phyloP scores from a whole-genome alignment of 2,329 filamentous ascomycete species.

The Apiospora koreana region DNA sequence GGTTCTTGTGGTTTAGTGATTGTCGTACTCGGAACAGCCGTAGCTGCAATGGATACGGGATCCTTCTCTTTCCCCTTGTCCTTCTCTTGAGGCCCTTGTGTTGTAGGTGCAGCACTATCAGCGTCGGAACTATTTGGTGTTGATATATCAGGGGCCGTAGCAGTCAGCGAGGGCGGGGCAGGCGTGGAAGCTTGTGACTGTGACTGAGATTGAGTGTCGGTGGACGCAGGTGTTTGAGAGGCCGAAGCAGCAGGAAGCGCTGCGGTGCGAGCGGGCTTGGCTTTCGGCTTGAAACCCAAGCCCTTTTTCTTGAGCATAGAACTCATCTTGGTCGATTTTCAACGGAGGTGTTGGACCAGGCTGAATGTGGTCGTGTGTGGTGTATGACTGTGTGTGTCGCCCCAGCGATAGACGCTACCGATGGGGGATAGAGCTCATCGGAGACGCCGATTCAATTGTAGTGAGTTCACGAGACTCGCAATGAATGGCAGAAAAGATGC shows the following conservation, averaged over 20 bases:
- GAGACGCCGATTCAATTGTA: background rate
- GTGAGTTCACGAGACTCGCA: background rate
- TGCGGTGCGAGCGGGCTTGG: constrained; percentile 55
- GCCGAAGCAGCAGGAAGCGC: constrained; percentile 41
- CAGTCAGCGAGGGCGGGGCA: constrained; percentile 15
- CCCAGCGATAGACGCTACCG: background rate
- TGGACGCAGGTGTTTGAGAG: constrained; percentile 26
- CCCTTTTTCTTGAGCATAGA: constrained; percentile 69
- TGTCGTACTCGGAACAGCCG: background rate
- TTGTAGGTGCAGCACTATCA: background rate
- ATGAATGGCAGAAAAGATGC: background rate
- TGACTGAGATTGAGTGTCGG: constrained; percentile 23
- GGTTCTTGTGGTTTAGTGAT: background rate
- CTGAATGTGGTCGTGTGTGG: background rate
- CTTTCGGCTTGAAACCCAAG: constrained; percentile 71
- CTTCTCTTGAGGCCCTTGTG: background rate
- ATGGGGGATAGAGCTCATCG: background rate
- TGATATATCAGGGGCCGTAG: background rate
- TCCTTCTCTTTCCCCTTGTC: background rate
- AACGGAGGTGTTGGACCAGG: background rate
- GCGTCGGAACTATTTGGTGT: background rate
- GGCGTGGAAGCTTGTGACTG: constrained; percentile 24
- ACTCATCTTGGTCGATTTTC: constrained; percentile 52
- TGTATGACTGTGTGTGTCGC: background rate
- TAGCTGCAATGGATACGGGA: background rate